Evolutionary conservation across 2,329 filamentous ascomycete species (phyloP).

Genomic region (Akanthomyces dipterigenus): DNA sequence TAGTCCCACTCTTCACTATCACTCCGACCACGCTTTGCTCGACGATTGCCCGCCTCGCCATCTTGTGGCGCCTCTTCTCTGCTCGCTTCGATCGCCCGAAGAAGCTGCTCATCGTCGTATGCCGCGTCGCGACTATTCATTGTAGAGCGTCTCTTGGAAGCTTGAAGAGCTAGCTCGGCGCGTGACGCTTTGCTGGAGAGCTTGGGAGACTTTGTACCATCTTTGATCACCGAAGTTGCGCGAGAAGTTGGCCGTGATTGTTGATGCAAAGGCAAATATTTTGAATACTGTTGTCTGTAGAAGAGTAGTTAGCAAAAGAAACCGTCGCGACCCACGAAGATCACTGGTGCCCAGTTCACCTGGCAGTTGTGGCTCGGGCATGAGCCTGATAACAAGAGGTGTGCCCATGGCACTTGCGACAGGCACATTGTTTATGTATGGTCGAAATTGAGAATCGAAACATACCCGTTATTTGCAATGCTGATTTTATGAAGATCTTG

Average conservation of each 20-base stretch:
- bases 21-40: constrained; percentile 77
- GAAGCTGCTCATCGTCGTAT: constrained; percentile 87
- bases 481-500: constrained; percentile 85
- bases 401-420: not conserved
- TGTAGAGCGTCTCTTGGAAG: constrained; percentile 81
- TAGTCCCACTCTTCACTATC: constrained; percentile 85
- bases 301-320: constrained; percentile 14
- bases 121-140: constrained; percentile 96
- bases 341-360: not conserved
- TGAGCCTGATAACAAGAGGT: not conserved
- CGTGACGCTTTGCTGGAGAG: constrained; percentile 51
- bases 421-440: not conserved
- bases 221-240: constrained; percentile 60
- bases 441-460: constrained; percentile 15
- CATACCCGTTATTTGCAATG: constrained; percentile 78
- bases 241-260: constrained; percentile 51
- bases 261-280: constrained; percentile 55
- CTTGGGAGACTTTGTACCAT: constrained; percentile 48
- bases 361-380: not conserved
- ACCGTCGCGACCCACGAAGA: not conserved
- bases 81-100: constrained; percentile 89
- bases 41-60: constrained; percentile 44
- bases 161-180: constrained; percentile 43
- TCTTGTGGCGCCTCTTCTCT: constrained; percentile 64
- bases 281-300: constrained; percentile 57